phyloP scores from a whole-genome alignment of 179 eudicot genomes.

The Silene vulgaris region DNA sequence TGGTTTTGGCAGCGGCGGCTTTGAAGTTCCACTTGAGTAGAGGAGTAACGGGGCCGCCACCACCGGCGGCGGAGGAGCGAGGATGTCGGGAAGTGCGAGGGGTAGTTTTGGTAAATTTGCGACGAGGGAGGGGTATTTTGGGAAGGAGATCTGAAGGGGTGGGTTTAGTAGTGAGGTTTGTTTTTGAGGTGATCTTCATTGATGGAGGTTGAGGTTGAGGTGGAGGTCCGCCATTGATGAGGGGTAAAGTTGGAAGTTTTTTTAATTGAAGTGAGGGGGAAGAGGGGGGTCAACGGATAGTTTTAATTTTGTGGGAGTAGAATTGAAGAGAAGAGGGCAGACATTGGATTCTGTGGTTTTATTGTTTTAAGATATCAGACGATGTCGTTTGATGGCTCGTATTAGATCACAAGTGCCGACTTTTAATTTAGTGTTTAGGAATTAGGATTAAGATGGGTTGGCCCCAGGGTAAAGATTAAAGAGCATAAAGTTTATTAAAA shows the following conservation, averaged over 20 bases:
- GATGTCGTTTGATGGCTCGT: neutral
- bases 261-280: neutral
- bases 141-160: constrained; percentile 27
- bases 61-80: neutral
- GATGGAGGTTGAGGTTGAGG: neutral
- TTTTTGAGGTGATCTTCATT: constrained; percentile 36
- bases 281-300: constrained; percentile 30
- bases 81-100: constrained; percentile 4
- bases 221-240: constrained; percentile 28
- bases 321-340: neutral
- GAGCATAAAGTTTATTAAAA: too few species aligned
- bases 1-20: too few species aligned
- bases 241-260: constrained; percentile 7
- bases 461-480: too few species aligned
- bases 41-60: constrained; percentile 61
- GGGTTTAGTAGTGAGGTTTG: neutral
- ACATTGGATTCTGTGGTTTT: neutral
- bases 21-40: constrained; percentile 62
- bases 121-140: constrained; percentile 20
- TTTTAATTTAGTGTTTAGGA: too few species aligned
- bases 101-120: constrained; percentile 20
- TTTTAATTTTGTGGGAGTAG: neutral
- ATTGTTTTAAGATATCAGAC: neutral
- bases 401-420: too few species aligned
- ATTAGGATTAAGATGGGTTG: too few species aligned